These are phyloP conservation scores for Acacia confusa DNA, from an alignment of 306 rosid species.

Conservation along the genomic window DNA sequence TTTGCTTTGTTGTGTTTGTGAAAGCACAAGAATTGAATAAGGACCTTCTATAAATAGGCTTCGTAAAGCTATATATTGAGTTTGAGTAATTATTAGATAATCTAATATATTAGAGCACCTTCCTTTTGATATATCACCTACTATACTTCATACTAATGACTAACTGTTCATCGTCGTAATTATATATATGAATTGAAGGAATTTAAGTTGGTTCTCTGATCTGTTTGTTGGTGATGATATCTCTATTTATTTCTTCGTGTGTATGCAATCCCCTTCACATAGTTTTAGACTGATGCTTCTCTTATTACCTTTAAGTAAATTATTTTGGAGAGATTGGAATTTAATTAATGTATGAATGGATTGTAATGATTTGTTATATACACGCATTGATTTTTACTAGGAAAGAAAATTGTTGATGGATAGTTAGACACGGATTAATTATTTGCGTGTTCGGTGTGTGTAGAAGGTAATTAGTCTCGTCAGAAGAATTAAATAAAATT, in stretches of 20 bases:
- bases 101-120: not conserved
- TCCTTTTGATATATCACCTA: not conserved
- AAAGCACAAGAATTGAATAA: not conserved
- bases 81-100: not conserved
- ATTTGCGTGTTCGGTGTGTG: not conserved
- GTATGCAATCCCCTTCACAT: not conserved
- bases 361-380: not conserved
- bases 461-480: not conserved
- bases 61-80: not conserved
- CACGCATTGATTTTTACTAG: not conserved
- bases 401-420: not conserved
- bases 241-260: not conserved
- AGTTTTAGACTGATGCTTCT: not conserved
- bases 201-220: not conserved
- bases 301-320: not conserved
- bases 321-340: not conserved
- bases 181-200: not conserved
- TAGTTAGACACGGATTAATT: not conserved
- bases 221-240: not conserved
- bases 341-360: not conserved
- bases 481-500: not conserved
- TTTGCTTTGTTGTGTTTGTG: not conserved
- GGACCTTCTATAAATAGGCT: not conserved
- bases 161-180: not conserved
- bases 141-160: not conserved